Evolutionary conservation across 1,139 yeast genomes (phyloP), one percentile per base, ranked within the genome.

Genomic region (Diutina neorugosa): DNA sequence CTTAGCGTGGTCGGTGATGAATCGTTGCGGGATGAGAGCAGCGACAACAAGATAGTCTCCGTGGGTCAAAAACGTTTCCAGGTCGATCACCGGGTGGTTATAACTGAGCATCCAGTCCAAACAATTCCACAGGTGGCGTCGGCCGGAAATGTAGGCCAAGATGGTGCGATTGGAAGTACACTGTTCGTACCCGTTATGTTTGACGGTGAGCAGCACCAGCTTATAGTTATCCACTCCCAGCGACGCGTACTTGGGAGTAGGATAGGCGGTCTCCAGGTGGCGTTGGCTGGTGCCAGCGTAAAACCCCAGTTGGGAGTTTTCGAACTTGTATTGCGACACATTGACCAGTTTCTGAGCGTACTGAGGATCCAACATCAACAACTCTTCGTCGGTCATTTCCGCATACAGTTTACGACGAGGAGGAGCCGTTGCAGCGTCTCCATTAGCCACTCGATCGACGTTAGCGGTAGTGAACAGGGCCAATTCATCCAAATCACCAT

Each of bases 381-480:
- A 67, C 62, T 84, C 89, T 57, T 80, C 84, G 61, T 78, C 74
- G 3, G 85, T 73, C 86, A 84, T 79, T 2, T 76, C 84, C 12
- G 80, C 76, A 59, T 81, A 76, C 40, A 84, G 78, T 62, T 81
- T 81, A 57, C 81, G 70, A 51, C 80, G 64, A 4, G 40, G 34
- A 1, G 50, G 50, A 4, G 40, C 11, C 19, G 59, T 31, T 52
- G 52, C 34, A 4, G n/a, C 47, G 31, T 19, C 31, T 14, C 31
- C 31, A 27, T 31, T 11, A 14, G 37, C 37, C 34, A 14, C 48
- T 14, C 34, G 12, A 31, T 31, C 37, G 37, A 31, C n/a, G 12
- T 31, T 31, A 14, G 37, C 37, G n/a, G 37, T 14, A 14, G 37
- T 31, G 14, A 31, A 31, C 37, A 11, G 37, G 9, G 49, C 58